Conservation (phyloP, 495 filamentous ascomycete species). For the Aspergillus campestris region DNA sequence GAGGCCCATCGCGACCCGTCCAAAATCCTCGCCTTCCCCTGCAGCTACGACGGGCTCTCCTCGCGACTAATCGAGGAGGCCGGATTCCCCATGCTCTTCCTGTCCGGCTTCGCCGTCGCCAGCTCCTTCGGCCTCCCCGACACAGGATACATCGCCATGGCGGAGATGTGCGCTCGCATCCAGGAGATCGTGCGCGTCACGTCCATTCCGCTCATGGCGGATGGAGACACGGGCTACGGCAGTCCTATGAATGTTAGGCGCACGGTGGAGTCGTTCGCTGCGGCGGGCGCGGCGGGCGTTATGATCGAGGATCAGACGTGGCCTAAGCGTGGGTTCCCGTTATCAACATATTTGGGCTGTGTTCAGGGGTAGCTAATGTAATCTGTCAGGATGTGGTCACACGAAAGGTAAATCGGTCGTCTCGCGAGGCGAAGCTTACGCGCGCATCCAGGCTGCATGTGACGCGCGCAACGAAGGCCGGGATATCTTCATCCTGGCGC, state of each 20-base stretch:
- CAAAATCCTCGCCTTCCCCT: constrained; percentile 30
- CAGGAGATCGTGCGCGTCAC: constrained; percentile 28
- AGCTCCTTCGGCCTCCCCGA: constrained; percentile 31
- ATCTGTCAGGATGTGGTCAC: constrained; percentile 30
- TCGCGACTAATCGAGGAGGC: constrained; percentile 34
- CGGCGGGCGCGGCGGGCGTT: constrained; percentile 28
- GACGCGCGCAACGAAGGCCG: constrained; percentile 33
- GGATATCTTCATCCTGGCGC: constrained; percentile 35
- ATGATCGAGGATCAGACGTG: constrained; percentile 39
- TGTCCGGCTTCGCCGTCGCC: constrained; percentile 27
- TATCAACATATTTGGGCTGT: background rate
- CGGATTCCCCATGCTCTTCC: constrained; percentile 32
- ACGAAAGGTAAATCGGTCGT: constrained; percentile 38
- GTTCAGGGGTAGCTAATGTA: background rate
- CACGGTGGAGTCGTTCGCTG: constrained; percentile 31
- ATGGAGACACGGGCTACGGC: constrained; percentile 36
- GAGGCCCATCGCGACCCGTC: constrained; percentile 24
- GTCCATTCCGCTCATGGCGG: constrained; percentile 29
- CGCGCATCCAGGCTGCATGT: constrained; percentile 29
- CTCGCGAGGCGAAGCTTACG: constrained; percentile 32
- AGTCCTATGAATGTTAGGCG: constrained; percentile 35
- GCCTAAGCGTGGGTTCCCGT: constrained; percentile 22
- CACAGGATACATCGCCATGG: constrained; percentile 36
- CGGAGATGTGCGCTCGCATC: constrained; percentile 36
- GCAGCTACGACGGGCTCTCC: constrained; percentile 32